Evolutionary conservation across 768 basidiomycete species (phyloP), one percentile per base, ranked within the genome.

Genomic region (Solioccasus polychromus): DNA sequence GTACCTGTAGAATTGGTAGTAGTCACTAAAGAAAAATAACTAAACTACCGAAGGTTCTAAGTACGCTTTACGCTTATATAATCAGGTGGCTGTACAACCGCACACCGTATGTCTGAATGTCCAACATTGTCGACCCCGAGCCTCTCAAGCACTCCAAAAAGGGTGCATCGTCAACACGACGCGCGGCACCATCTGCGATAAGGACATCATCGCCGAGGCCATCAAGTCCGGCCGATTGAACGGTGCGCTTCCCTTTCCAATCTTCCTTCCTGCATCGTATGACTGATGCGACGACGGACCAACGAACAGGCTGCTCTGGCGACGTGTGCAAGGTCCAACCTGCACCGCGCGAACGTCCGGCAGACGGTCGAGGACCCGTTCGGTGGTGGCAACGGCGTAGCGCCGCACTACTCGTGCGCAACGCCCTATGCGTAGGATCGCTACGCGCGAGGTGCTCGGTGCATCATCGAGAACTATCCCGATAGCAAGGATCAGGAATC

Each of bases 291-390:
- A 15, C n/a, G n/a, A n/a, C 7, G 4, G 29, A 8, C 11, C 14
- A 12, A 31, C 30, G 20, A 28, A 22, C 32, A 55, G 50, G 66
- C 23, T 72, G 70, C 60, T 50, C 69, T 41, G 69, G 71, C 41
- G 88, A 92, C 67, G 88, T 91, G 34, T 89, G 88, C 90, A 78
- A 89, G 55, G 82, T 85, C 38, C 91, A 94, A 61, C 92, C 93
- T 34, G 85, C 92, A 9, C 88, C 90, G 3, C 78, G 72, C 53
- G 85, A 92, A 95, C 69, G 69, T 85, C 37, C 93, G 88, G 92
- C 78, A 92, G 42, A 82, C 78, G 17, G 76, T 80, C 74, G 83
- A 85, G 71, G 90, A 92, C 72, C 78, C 81, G 19, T 76, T 87
- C 7, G 84, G 82, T 15, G 88, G 80, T 50, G 92, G 92, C 19